A percentile compares a stretch with the other conserved stretches of the same genome.
These are phyloP conservation scores for Wickerhamiella spandovensis DNA, from an alignment of 805 yeast genomes.

Conservation along the genomic window DNA sequence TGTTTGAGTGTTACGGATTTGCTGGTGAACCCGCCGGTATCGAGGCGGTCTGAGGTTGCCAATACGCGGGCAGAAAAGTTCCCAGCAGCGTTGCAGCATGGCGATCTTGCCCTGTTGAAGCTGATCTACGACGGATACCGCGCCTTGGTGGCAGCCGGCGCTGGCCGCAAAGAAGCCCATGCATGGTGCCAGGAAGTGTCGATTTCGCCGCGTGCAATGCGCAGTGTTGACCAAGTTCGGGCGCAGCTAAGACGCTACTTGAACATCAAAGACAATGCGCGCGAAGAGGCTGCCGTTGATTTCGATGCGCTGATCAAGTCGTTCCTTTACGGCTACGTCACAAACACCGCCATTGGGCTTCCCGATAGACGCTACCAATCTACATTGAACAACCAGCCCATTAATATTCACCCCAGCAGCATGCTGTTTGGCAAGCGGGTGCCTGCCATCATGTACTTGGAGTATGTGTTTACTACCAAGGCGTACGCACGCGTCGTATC, in stretches of 20 bases:
- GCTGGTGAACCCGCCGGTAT: conserved; percentile 65
- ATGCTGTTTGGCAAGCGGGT: conserved; percentile 65
- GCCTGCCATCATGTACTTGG: conserved; percentile 88
- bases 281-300: conserved; percentile 29
- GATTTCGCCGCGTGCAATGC: conserved; percentile 66
- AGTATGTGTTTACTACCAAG: conserved; percentile 82
- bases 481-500: conserved; percentile 89
- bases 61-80: conserved; percentile 57
- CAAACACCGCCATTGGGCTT: conserved; percentile 85
- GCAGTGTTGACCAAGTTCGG: conserved; percentile 61
- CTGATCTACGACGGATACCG: conserved; percentile 57
- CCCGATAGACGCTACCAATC: conserved; percentile 91
- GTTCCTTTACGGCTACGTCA: conserved; percentile 70
- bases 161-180: conserved; percentile 40
- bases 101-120: conserved; percentile 73
- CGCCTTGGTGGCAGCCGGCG: conserved; percentile 19
- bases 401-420: conserved; percentile 85
- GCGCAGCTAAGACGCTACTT: conserved; percentile 63
- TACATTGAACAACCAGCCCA: conserved; percentile 59
- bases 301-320: conserved; percentile 54
- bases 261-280: conserved; percentile 28
- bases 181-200: conserved; percentile 76
- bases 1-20: conserved; percentile 89
- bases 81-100: conserved; percentile 56
- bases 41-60: conserved; percentile 71